These are phyloP conservation scores for Chaetomiaceae sp. DNA, from an alignment of 2,329 filamentous ascomycete species.

Conservation along the genomic window DNA sequence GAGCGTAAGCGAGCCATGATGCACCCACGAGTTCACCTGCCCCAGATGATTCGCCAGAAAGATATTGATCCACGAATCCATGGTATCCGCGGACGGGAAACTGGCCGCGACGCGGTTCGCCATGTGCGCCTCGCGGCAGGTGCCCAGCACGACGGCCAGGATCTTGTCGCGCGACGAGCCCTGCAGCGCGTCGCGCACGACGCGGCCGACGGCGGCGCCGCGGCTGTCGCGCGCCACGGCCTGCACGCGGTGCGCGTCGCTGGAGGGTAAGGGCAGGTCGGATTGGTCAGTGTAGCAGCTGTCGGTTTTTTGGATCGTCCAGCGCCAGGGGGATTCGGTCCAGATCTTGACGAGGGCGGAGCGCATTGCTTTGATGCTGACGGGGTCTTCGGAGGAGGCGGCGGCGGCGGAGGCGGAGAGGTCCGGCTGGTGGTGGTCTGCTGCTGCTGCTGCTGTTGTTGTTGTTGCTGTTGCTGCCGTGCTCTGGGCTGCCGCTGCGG, in stretches of 20 bases:
- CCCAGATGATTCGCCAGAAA: conserved; percentile 52
- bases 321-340: conserved; percentile 47
- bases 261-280: conserved; percentile 39
- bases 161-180: conserved; percentile 52
- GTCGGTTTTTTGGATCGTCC: conserved; percentile 39
- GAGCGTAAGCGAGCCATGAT: conserved; percentile 53
- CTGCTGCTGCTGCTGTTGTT: too few species aligned
- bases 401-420: too few species aligned
- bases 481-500: conserved; percentile 25
- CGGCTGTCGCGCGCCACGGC: conserved; percentile 37
- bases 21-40: conserved; percentile 54
- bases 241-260: conserved; percentile 33
- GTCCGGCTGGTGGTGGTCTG: too few species aligned
- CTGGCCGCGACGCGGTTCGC: conserved; percentile 50
- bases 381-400: conserved; percentile 31
- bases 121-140: conserved; percentile 45
- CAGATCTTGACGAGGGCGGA: conserved; percentile 42
- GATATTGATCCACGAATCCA: conserved; percentile 56
- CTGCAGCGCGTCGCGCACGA: conserved; percentile 40
- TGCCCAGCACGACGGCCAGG: conserved; percentile 56
- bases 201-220: conserved; percentile 33
- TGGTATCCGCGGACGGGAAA: conserved; percentile 54
- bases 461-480: too few species aligned
- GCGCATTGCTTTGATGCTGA: conserved; percentile 42
- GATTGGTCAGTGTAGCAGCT: conserved; percentile 39